phyloP scores from a whole-genome alignment of 108 stramenopile species.

The Cyclotella cryptica region DNA sequence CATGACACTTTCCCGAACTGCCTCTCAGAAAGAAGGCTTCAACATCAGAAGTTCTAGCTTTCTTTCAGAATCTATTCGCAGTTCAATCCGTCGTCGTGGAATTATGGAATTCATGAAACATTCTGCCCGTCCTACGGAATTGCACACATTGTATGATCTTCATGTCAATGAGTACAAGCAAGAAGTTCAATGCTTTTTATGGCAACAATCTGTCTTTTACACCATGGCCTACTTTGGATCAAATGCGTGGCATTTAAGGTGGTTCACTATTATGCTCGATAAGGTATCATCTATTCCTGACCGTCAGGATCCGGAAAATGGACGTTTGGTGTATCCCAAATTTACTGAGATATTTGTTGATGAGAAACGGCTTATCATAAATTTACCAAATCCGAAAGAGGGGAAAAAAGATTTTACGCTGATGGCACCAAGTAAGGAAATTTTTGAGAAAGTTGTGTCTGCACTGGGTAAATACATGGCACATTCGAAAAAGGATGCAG shows the following conservation, averaged over 20 bases:
- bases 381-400: slow-evolving; percentile 44
- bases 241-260: slow-evolving; percentile 69
- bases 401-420: slow-evolving; percentile 41
- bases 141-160: slow-evolving; percentile 25
- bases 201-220: slow-evolving; percentile 76
- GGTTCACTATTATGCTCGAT: slow-evolving; percentile 69
- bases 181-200: slow-evolving; percentile 57
- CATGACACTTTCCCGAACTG: slow-evolving; percentile 8
- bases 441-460: slow-evolving; percentile 54
- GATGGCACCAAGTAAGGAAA: slow-evolving; percentile 62
- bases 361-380: slow-evolving; percentile 59
- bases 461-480: slow-evolving; percentile 39
- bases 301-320: slow-evolving; percentile 54
- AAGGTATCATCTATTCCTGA: slow-evolving; percentile 62
- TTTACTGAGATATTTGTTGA: slow-evolving; percentile 68
- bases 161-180: slow-evolving; percentile 24
- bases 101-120: slow-evolving; percentile 13
- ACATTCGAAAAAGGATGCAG: slow-evolving; percentile 22
- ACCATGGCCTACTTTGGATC: slow-evolving; percentile 57
- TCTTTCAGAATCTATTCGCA: slow-evolving; percentile 12
- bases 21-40: background rate
- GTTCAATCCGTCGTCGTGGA: background rate
- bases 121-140: slow-evolving; percentile 14
- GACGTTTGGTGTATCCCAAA: slow-evolving; percentile 55
- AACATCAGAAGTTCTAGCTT: background rate